A percentile compares a stretch with the other conserved stretches of the same genome.
Evolutionary conservation across 2,329 filamentous ascomycete species (phyloP).

Genomic region (Fusarium cicatricum): DNA sequence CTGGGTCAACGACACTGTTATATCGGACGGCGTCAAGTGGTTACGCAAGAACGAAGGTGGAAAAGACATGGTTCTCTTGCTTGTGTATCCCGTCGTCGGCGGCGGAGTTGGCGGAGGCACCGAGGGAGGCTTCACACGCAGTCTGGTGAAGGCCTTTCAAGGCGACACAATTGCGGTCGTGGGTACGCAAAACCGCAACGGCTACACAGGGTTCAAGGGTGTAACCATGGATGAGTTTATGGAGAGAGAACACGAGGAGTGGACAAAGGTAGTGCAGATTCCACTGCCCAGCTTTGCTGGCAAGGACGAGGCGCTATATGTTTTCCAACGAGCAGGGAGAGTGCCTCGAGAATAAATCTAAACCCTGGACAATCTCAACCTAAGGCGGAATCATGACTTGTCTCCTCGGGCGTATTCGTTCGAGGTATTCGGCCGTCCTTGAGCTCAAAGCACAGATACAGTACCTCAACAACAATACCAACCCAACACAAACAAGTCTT

Average conservation of each 20-base stretch:
- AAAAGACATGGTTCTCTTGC: conserved; percentile 66
- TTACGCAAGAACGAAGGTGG: conserved; percentile 59
- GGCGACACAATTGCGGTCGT: conserved; percentile 75
- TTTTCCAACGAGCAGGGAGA: conserved; percentile 64
- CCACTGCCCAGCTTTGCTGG: conserved; percentile 77
- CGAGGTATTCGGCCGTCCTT: too few species aligned
- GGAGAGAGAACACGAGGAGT: conserved; percentile 62
- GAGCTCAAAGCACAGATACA: too few species aligned
- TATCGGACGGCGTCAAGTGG: conserved; percentile 67
- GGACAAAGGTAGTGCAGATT: conserved; percentile 69
- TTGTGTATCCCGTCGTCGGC: conserved; percentile 78
- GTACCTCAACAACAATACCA: too few species aligned
- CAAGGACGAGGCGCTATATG: conserved; percentile 78
- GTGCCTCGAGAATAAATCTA: conserved; percentile 38
- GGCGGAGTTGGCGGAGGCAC: conserved; percentile 69
- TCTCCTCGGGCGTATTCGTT: too few species aligned
- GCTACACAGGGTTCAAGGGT: conserved; percentile 74
- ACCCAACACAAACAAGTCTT: too few species aligned
- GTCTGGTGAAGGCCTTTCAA: conserved; percentile 66
- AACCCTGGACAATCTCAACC: neutral
- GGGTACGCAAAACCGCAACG: conserved; percentile 77
- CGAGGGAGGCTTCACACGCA: conserved; percentile 70
- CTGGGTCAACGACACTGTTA: conserved; percentile 74
- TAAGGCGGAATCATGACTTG: neutral
- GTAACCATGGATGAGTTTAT: conserved; percentile 74